A percentile compares a stretch with the other conserved stretches of the same genome.
Conservation (phyloP, 495 filamentous ascomycete genomes). For the Tuber calosporum region DNA sequence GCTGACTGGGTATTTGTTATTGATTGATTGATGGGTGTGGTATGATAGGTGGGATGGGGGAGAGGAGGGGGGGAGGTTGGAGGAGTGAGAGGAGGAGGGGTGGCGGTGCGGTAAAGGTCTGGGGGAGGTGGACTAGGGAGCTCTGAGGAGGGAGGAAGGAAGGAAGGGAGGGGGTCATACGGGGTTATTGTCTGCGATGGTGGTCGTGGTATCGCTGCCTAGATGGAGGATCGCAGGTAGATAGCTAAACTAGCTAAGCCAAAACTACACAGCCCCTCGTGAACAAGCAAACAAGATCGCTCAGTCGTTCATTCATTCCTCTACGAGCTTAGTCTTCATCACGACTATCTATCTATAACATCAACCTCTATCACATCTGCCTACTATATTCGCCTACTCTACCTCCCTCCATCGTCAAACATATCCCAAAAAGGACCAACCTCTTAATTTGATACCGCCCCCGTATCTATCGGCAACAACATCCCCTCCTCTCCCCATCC, state of each 20-base stretch:
- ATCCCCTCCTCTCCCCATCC: neutral
- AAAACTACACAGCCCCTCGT: neutral
- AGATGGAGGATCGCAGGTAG: neutral
- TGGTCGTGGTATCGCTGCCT: slow-evolving; percentile 1
- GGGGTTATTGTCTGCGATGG: neutral
- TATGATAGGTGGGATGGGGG: neutral
- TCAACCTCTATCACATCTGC: neutral
- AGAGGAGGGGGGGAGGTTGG: neutral
- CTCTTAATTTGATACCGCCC: neutral
- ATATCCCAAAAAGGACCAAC: neutral
- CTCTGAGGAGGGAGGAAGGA: neutral
- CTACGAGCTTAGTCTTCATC: neutral
- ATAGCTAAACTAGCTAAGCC: neutral
- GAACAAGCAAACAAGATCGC: neutral
- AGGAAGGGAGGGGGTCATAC: neutral
- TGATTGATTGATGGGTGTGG: neutral
- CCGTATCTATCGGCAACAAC: neutral
- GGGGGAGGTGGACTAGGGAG: neutral
- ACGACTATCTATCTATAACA: neutral
- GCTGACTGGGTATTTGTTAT: neutral
- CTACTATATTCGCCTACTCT: neutral
- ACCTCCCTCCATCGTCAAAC: neutral
- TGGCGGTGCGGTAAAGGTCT: neutral
- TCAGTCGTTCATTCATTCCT: neutral
- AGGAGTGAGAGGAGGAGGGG: neutral